phyloP scores from a whole-genome alignment of 2,329 filamentous ascomycete species.

The Capronia coronata region DNA sequence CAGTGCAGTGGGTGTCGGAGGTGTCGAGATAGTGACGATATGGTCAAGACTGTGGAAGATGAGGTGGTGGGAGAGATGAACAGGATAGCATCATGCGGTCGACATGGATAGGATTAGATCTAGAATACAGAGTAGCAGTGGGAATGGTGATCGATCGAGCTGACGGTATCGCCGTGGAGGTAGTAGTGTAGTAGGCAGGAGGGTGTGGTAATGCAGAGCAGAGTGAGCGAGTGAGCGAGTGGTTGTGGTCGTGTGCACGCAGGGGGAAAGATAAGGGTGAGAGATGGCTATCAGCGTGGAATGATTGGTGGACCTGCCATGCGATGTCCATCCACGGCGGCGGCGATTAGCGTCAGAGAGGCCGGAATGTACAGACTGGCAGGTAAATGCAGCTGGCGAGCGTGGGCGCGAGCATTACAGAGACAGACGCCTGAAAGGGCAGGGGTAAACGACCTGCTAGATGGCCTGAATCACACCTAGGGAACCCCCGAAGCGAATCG shows the following conservation, averaged over 20 bases:
- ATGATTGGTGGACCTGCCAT: neutral
- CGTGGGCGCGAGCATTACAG: no score
- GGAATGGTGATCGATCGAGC: neutral
- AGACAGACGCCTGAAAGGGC: no score
- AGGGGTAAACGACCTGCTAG: no score
- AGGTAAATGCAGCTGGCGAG: no score
- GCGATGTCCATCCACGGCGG: no score
- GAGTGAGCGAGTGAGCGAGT: no score
- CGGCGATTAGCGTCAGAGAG: no score
- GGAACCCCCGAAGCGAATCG: no score
- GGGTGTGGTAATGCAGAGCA: neutral
- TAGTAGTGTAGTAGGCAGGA: neutral
- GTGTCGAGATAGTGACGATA: neutral
- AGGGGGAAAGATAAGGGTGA: neutral
- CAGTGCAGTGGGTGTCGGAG: neutral
- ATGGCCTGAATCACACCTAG: no score
- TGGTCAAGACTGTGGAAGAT: neutral
- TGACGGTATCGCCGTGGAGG: neutral
- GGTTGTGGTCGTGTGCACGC: neutral
- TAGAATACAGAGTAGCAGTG: no score
- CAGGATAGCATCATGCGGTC: constrained; percentile 3
- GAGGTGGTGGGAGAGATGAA: neutral
- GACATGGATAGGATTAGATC: no score
- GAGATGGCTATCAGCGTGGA: neutral
- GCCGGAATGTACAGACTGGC: no score